Evolutionary conservation across 2,329 filamentous ascomycete species (phyloP), one percentile per base, ranked within the genome.

Genomic region (Tolypocladium guangdongense): DNA sequence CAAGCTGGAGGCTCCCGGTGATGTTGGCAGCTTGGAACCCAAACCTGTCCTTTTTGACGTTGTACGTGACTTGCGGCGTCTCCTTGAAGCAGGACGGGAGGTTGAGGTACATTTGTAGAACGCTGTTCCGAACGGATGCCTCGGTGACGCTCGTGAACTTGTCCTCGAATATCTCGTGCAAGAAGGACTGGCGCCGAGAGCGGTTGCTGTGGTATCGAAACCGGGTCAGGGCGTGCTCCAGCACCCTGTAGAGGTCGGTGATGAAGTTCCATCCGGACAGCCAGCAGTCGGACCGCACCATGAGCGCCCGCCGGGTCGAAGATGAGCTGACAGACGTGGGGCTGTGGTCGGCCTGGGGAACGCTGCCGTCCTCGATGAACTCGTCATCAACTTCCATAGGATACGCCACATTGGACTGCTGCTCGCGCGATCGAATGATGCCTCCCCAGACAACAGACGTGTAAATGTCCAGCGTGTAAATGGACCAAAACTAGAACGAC

Each of bases 211-310:
- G 49, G 37, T 59, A 58, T 16, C 62, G 56, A 52, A 62, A 59
- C 12, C 59, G 61, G n/a, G 57, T 62, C 46, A 68, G 55, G 12
- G 72, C 73, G 56, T 82, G 77, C 58, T 82, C 78, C 18, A 82
- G 64, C 10, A 81, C 69, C 6, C 78, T 73, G 58, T 81, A 82
- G 0, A 82, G 64, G 58, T 81, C 78, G 0, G 76, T 80, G 7
- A 73, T 77, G 54, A 80, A 80, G 62, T 81, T 82, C 77, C 76
- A 81, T 20, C 78, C 78, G 43, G 71, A 69, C 8, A 82, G 64
- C 78, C 78, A 82, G 54, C 67, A 68, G 24, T 60, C 54, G 18
- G 56, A 52, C 33, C 49, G 45, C 7, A 55, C 52, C 6, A 50
- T 53, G 11, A 43, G 50, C 22, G 51, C 52, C 22, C n/a, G 51